Evolutionary conservation across 768 basidiomycete species (phyloP), one percentile per base, ranked within the genome.

Genomic region (Exidia glandulosa): DNA sequence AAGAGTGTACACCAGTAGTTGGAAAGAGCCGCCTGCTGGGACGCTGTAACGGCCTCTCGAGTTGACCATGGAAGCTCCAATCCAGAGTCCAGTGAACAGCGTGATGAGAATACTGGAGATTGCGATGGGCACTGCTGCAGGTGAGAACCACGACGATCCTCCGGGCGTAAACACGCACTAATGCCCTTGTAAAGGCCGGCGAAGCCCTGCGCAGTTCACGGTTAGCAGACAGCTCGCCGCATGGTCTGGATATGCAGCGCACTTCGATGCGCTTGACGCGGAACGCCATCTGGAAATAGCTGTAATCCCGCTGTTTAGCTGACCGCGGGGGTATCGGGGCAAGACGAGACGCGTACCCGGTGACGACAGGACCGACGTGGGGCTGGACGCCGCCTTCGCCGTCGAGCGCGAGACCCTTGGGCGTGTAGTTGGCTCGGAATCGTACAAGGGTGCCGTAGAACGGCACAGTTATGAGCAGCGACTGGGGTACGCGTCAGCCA

Each of bases 361-460:
- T 81, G 59, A 92, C 78, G n/a, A 88, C 79, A 60, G 90, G 90
- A 4, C 76, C 75, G 33, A 85, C 86, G 65, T 89, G 83, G 0
- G 88, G 82, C 69, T 84, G 79, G n/a, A 81, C 85, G 54, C 79
- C 83, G 32, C 86, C 88, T 67, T 90, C 88, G 32, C 79, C 74
- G 70, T 91, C 90, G 41, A 92, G 77, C 57, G 86, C 87, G 41
- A 93, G 82, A 34, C 86, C 88, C 70, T 87, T 88, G 2, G 90
- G 90, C 67, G 88, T 89, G 75, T 88, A 92, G 68, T 92, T 90
- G 32, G 87, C 88, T 71, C 90, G 79, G 69, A 59, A 62, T 10
- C 61, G 58, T n/a, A 62, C 58, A 25, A 62, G 58, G 23, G 54
- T 32, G 33, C 50, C 50, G 23, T 54, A 34, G n/a, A 60, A 36